Evolutionary conservation across 116 monocot genomes (phyloP).

Genomic region (Phalaenopsis hybrid): DNA sequence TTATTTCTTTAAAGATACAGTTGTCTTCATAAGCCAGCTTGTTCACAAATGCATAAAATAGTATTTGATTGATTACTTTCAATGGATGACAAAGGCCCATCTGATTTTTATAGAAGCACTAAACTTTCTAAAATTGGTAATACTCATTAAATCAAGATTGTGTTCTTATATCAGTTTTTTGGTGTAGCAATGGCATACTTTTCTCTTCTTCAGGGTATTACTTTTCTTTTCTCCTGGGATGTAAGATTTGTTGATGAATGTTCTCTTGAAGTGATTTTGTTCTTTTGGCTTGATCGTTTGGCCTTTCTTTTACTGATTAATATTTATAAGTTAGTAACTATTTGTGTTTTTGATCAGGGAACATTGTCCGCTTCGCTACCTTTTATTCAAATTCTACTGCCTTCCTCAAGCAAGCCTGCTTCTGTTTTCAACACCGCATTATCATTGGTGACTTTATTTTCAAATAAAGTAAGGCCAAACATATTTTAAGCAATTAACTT

Average conservation of each 20-base stretch:
- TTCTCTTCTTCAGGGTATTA: background rate
- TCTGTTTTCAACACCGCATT: slow-evolving; percentile 38
- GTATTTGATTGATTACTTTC: background rate
- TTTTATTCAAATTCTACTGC: slow-evolving; percentile 51
- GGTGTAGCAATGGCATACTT: background rate
- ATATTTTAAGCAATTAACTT: background rate
- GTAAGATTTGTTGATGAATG: background rate
- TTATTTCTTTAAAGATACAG: background rate
- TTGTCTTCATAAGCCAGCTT: background rate
- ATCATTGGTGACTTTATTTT: slow-evolving; percentile 54
- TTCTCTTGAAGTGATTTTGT: background rate
- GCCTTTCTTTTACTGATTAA: background rate
- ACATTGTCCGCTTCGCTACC: slow-evolving; percentile 21
- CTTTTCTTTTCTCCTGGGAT: background rate
- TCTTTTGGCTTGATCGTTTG: background rate
- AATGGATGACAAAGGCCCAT: background rate
- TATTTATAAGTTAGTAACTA: background rate
- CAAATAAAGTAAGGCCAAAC: slow-evolving; percentile 49
- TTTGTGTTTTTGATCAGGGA: slow-evolving; percentile 35
- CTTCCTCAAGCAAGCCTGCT: slow-evolving; percentile 47
- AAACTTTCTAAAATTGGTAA: background rate
- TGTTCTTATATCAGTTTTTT: background rate
- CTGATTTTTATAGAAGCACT: background rate
- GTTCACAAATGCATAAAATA: background rate
- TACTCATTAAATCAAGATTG: background rate